Evolutionary conservation across 148 eudicot species (phyloP), one percentile per base, ranked within the genome.

Genomic region (Chenopodium formosanum): DNA sequence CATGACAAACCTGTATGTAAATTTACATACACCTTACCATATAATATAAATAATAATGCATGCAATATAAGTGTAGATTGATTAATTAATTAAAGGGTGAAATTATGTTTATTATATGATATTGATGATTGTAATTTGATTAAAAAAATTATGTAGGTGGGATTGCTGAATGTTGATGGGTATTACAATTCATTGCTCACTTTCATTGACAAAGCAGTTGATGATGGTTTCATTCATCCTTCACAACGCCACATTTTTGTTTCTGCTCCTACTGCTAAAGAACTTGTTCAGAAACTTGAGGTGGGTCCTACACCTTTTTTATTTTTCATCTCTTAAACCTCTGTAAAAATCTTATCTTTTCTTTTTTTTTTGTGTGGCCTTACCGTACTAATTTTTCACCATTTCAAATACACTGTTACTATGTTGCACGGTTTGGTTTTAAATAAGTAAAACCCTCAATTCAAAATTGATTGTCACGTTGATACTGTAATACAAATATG

Each of bases 161-260:
- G 97, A 9, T 84, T 92, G 77, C 77, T 92, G 78, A 92, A 92
- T 84, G 97, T 92, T 16, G 97, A 92, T 85, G 97, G 97, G 1
- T 92, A 87, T 83, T 92, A 92, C 72, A 83, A 92, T 87, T 85
- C 78, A 0, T 83, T 92, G 60, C 73, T 92, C 13, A 87, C 89
- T 52, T 91, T 92, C 87, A 89, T 92, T 23, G 97, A 92, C 77
- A 91, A 91, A 79, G 97, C 94, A 9, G 94, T 92, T 1, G 94
- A 92, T 78, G 92, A 92, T 86, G 97, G 90, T 31, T 92, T 92
- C 86, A 91, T 92, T 9, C 79, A 84, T 79, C 97, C 97, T 25
- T 84, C 84, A 8, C 90, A 91, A 78, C 90, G 94, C 79, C 86
- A 90, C 89, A 92, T 92, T 13, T 77, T 92, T 31, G 92, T 92